Base-by-base conservation (phyloP, 129 eudicot genomes). In the Flaveria sonorensis region DNA sequence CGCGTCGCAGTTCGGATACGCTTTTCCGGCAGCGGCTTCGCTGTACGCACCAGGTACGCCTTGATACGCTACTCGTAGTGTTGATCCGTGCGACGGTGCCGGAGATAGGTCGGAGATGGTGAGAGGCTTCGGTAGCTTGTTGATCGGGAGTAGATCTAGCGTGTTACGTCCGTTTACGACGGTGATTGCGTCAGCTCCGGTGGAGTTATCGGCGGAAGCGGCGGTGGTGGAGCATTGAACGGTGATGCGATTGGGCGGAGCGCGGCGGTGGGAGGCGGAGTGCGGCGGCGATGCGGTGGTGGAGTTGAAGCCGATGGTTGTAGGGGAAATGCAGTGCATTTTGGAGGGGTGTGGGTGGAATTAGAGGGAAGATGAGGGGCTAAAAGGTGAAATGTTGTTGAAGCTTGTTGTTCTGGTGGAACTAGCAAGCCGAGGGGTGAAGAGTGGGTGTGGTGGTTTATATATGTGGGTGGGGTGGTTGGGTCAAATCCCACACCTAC, bases 41-140 rank as follows among this genome's bases (percentile, higher is more conserved):
- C 95, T 87, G 68, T 88, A 91, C 23, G 97, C 95, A 11, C 97
- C 97, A 10, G 95, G 97, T 21, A 88, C 95, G 10, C 97, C 97
- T 39, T 91, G 97, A 66, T 91, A 91, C 2, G 90, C 97, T 5
- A 91, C 97, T 0, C 97, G 95, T 8, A 91, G 82, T n/a, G 68
- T 18, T 0, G 90, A 39, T 2, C 89, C 92, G 78, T 92, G 97
- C 89, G 70, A 74, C 64, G 97, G 97, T 2, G 90, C 85, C 11
- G 96, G 90, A 1, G 90, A 85, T 10, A 89, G 72, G 15, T 92
- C 96, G 13, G 86, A 57, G 52, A 85, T 80, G 53, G 87, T 78
- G 32, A 91, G 83, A 16, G 92, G 81, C 83, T 85, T 91, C 2
- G 95, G 97, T 2, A 81, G 77, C 4, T 77, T 78, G 12, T 75